phyloP scores from a whole-genome alignment of 768 basidiomycete genomes.

The Trametes villosa region DNA sequence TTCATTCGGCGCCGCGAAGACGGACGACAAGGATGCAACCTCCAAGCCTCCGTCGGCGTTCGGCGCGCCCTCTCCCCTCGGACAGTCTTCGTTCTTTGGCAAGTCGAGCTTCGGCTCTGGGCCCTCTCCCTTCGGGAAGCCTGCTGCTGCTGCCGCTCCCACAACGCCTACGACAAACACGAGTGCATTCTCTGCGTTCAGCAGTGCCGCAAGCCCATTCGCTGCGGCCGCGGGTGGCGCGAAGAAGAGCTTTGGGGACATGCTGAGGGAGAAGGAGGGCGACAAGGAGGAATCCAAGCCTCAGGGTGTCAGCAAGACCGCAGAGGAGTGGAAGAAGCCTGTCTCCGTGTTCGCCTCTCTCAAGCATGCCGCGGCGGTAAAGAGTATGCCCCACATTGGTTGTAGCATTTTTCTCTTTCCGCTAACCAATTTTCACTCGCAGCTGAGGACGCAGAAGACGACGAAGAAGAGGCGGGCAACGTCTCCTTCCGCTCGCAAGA shows the following conservation, averaged over 20 bases:
- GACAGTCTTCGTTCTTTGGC: conserved; percentile 27
- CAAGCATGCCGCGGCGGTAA: conserved; percentile 8
- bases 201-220: conserved; percentile 43
- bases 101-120: conserved; percentile 15
- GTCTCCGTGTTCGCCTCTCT: conserved; percentile 25
- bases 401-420: not conserved
- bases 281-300: conserved; percentile 12
- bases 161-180: conserved; percentile 29
- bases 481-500: conserved; percentile 4
- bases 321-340: conserved; percentile 24
- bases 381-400: not conserved
- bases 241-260: conserved; percentile 61
- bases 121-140: conserved; percentile 32
- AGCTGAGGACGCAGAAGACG: not conserved
- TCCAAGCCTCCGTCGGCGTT: conserved; percentile 27
- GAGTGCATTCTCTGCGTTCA: conserved; percentile 47
- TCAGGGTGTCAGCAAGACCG: conserved; percentile 18
- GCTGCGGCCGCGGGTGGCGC: conserved; percentile 39
- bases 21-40: conserved; percentile 3
- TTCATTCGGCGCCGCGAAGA: conserved; percentile 6
- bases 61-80: conserved; percentile 27
- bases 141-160: conserved; percentile 24
- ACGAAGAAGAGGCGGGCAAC: conserved; percentile 4
- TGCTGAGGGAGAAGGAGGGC: conserved; percentile 48
- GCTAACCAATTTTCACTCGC: too few relatives aligned